Evolutionary conservation across 1,284 basidiomycete genomes (phyloP).

Genomic region (Boletus smithii): DNA sequence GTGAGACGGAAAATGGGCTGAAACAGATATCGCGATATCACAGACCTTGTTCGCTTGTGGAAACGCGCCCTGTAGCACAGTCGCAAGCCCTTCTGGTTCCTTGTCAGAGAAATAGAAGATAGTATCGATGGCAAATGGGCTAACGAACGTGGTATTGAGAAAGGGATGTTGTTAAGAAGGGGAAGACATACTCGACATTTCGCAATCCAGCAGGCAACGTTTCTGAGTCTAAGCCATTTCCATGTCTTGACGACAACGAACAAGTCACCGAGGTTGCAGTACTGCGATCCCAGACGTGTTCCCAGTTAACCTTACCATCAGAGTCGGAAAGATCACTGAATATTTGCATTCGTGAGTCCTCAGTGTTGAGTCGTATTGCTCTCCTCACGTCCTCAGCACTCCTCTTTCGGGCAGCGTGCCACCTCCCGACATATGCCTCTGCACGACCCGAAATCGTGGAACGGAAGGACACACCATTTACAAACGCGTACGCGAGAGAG

Average conservation of each 20-base stretch:
- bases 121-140: conserved; percentile 12
- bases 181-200: conserved; percentile 21
- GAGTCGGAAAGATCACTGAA: conserved; percentile 19
- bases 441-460: conserved; percentile 57
- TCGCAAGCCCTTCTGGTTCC: conserved; percentile 58
- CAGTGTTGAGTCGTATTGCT: conserved; percentile 26
- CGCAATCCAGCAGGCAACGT: conserved; percentile 15
- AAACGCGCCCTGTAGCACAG: conserved; percentile 45
- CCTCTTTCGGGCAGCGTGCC: conserved; percentile 49
- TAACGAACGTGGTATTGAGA: conserved; percentile 6
- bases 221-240: background rate
- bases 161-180: background rate
- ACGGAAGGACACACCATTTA: conserved; percentile 47
- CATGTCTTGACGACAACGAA: background rate
- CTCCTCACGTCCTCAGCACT: background rate
- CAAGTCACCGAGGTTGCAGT: conserved; percentile 13
- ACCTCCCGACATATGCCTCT: conserved; percentile 62
- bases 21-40: conserved; percentile 8
- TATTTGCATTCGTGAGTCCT: conserved; percentile 14
- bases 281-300: conserved; percentile 44
- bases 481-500: conserved; percentile 47
- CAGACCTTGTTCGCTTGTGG: conserved; percentile 52
- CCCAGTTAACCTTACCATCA: conserved; percentile 44
- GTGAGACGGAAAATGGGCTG: conserved; percentile 1
- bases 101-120: conserved; percentile 64